Base-by-base conservation (phyloP, 371 early-diverging fungal species). In the Capniomyces stellatus region DNA sequence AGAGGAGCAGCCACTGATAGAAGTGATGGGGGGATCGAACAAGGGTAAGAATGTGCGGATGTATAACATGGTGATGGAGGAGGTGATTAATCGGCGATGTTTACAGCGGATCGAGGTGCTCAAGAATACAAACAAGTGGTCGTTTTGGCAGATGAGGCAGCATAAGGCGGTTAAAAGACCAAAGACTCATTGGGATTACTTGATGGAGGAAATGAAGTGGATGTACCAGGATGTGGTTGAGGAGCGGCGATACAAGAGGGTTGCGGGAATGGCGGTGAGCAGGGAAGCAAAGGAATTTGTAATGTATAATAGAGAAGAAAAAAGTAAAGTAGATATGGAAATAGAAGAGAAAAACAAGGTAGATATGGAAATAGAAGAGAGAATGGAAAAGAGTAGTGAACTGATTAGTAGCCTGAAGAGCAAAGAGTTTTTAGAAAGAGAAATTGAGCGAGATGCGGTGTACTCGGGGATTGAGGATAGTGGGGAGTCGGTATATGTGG, bases 181-280 rank as follows among this genome's bases (percentile, higher is more conserved):
- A n/a, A 85, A 86, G 46, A 78, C 85, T 0, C 89, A 89, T 53
- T 87, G 90, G 89, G 93, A 92, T 63, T 74, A 74, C 47, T 57
- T 92, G 30, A 57, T 94, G 55, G 87, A 87, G 52, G 90, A 92
- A 55, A 84, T 88, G 88, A 27, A 49, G 30, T 49, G 49, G 49
- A n/a, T 49, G 4, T 27, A 49, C 30, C 21, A 25, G n/a, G 49
- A 49, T 28, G 28, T 49, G n/a, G 28, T 24, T 2, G 49, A 49
- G 28, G 49, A 27, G n/a, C 21, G n/a, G 28, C 21, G 28, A 27
- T 27, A 29, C 8, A 49, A 49, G 28, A 6, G 25, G n/a, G 49
- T 49, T 24, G 21, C 28, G 15, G 35, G 10, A 35, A 35, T 6
- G 15, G 35, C 15, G 35, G 35, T 35, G 6, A 35, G 35, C 15